Evolutionary conservation across 345 rosid species (phyloP).

Genomic region (Nasturtium officinale): DNA sequence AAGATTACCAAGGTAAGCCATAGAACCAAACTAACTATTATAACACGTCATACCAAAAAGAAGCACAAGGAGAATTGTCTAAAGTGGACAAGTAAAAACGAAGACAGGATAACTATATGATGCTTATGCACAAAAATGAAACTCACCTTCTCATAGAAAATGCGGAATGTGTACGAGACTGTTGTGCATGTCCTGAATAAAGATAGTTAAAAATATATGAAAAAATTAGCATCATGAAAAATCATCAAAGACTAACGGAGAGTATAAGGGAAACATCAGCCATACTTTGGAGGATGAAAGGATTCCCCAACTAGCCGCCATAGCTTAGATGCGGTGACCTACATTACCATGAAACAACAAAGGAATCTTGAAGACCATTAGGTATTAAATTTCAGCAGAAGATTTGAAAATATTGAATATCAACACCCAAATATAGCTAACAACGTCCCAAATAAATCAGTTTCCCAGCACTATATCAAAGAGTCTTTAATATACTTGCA

Average conservation of each 20-base stretch:
- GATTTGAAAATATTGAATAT: neutral
- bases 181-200: constrained; percentile 86
- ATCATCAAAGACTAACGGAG: constrained; percentile 9
- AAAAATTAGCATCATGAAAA: constrained; percentile 21
- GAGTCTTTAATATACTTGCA: constrained; percentile 12
- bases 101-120: neutral
- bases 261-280: constrained; percentile 22
- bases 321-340: constrained; percentile 78
- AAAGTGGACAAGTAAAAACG: constrained; percentile 13
- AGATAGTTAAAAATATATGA: constrained; percentile 7
- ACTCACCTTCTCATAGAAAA: constrained; percentile 85
- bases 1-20: constrained; percentile 17
- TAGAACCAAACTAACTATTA: constrained; percentile 18
- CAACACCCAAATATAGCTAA: constrained; percentile 1
- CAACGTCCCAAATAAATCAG: constrained; percentile 14
- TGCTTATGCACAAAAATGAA: constrained; percentile 24
- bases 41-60: constrained; percentile 16
- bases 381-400: constrained; percentile 22
- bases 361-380: constrained; percentile 20
- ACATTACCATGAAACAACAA: constrained; percentile 35
- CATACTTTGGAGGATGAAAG: constrained; percentile 92
- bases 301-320: constrained; percentile 97
- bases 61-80: constrained; percentile 12
- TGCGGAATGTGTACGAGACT: constrained; percentile 89
- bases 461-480: constrained; percentile 23